A percentile compares a stretch with the other conserved stretches of the same genome.
phyloP scores from a whole-genome alignment of 2,329 filamentous ascomycete species.

The Aspergillus transmontanensis region DNA sequence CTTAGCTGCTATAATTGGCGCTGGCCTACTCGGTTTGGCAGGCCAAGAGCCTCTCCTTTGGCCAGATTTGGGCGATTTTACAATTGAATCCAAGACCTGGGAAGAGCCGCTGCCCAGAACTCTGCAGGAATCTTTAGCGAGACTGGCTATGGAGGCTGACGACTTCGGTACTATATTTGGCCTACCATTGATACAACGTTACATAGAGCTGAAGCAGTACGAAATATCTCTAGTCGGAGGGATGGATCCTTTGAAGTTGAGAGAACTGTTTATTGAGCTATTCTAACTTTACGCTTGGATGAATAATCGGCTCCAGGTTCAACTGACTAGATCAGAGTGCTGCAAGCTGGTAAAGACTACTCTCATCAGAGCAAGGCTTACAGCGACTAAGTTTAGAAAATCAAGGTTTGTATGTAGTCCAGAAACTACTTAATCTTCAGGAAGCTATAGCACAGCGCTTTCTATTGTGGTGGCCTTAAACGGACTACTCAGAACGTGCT shows the following conservation, averaged over 20 bases:
- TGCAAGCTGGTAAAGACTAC: neutral
- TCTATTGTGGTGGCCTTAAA: no score
- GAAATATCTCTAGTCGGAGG: neutral
- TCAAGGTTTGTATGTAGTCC: no score
- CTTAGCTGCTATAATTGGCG: constrained; percentile 17
- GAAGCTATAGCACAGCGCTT: neutral
- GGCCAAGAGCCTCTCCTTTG: constrained; percentile 10
- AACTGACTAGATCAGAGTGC: neutral
- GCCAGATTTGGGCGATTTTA: constrained; percentile 10
- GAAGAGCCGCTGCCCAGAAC: neutral
- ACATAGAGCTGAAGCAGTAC: neutral
- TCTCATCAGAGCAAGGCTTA: neutral
- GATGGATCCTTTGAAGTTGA: neutral
- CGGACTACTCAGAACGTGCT: no score
- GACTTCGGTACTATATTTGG: neutral
- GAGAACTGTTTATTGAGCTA: neutral
- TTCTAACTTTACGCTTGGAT: neutral
- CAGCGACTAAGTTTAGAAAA: no score
- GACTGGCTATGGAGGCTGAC: neutral
- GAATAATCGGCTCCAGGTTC: no score
- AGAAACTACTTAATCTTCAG: neutral
- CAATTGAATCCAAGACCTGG: neutral
- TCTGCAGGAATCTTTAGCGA: neutral
- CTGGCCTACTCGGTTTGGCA: constrained; percentile 20
- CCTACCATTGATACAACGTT: neutral